Percentiles rank a stretch among this genome's conserved stretches.
Conservation (phyloP, 2,329 filamentous ascomycete species). For the Xylariaceae sp. region DNA sequence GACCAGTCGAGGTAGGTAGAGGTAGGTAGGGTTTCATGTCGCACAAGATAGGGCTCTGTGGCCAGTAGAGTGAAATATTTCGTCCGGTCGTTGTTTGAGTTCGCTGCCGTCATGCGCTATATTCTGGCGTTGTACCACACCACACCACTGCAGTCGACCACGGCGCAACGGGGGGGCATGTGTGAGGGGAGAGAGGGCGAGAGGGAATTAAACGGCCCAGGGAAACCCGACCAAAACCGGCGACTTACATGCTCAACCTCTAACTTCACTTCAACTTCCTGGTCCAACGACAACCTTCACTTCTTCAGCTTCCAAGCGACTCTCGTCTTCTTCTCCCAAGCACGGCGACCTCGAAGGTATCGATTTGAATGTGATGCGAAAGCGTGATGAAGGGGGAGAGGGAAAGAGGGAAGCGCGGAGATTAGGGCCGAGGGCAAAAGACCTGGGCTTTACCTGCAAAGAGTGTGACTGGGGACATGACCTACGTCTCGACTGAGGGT, state of each 20-base stretch:
- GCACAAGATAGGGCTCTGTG: too few relatives aligned
- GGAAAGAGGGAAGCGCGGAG: slow-evolving; percentile 14
- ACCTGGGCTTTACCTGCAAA: neutral
- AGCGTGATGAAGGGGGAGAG: slow-evolving; percentile 20
- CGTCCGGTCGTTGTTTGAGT: too few relatives aligned
- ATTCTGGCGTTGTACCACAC: neutral
- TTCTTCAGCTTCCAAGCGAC: slow-evolving; percentile 22
- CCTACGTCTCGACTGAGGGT: too few relatives aligned
- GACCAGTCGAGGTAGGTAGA: too few relatives aligned
- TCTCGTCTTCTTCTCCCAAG: slow-evolving; percentile 28
- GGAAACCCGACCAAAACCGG: slow-evolving; percentile 15
- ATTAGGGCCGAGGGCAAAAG: slow-evolving; percentile 18
- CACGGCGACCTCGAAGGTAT: slow-evolving; percentile 28
- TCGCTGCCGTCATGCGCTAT: neutral
- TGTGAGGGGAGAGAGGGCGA: neutral
- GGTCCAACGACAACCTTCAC: slow-evolving; percentile 22
- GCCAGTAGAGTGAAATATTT: too few relatives aligned
- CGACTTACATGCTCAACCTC: slow-evolving; percentile 17
- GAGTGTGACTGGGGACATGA: neutral
- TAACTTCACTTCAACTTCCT: slow-evolving; percentile 13
- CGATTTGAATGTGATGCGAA: slow-evolving; percentile 17
- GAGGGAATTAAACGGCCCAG: slow-evolving; percentile 4
- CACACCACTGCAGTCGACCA: neutral
- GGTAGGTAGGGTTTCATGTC: too few relatives aligned
- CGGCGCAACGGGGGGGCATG: neutral